A percentile compares a stretch with the other conserved stretches of the same genome.
These are phyloP conservation scores for Rhododendron williamsianum DNA, from an alignment of 148 eudicot species.

Conservation along the genomic window DNA sequence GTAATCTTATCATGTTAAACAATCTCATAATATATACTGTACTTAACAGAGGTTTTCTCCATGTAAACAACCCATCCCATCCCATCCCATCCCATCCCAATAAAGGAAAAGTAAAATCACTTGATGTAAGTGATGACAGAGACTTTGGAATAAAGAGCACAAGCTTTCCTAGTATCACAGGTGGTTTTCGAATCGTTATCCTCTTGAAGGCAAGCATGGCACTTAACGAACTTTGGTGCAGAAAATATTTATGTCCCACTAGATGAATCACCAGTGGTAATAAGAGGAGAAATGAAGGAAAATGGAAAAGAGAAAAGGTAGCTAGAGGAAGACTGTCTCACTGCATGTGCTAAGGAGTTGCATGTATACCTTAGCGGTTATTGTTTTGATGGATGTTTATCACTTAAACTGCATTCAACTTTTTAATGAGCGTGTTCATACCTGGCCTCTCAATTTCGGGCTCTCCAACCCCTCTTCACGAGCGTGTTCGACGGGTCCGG, in stretches of 20 bases:
- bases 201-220: neutral
- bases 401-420: neutral
- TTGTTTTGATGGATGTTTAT: neutral
- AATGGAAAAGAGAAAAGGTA: neutral
- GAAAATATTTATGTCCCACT: neutral
- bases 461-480: too few species aligned
- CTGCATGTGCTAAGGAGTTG: neutral
- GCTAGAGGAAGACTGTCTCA: neutral
- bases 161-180: neutral
- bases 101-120: neutral
- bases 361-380: neutral
- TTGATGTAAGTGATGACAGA: neutral
- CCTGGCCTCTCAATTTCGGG: too few species aligned
- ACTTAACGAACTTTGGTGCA: neutral
- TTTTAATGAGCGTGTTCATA: neutral
- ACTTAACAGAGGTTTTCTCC: neutral
- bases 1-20: neutral
- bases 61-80: neutral
- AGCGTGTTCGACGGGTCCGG: too few species aligned
- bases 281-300: neutral
- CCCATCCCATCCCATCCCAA: neutral
- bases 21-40: neutral
- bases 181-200: neutral
- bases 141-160: constrained; percentile 3
- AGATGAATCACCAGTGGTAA: neutral